Evolutionary conservation across 768 basidiomycete genomes (phyloP).

Genomic region (Termitomyces sp.): DNA sequence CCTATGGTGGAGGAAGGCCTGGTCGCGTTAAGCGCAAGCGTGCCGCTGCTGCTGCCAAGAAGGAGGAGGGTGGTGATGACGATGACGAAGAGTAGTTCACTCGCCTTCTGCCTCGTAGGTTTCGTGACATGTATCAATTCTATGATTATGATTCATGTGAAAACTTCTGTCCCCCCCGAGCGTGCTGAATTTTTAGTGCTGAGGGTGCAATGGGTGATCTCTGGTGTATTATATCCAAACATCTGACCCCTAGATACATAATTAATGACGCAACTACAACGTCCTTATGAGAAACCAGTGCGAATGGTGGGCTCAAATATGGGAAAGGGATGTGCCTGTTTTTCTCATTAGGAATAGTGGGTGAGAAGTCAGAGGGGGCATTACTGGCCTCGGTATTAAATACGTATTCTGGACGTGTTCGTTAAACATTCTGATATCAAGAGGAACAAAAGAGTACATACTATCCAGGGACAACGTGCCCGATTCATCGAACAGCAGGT

Average conservation of each 20-base stretch:
- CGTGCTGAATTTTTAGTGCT: not conserved
- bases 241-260: not conserved
- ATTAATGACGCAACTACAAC: not conserved
- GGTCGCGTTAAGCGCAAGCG: slow-evolving; percentile 99
- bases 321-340: slow-evolving; percentile 29
- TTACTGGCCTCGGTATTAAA: slow-evolving; percentile 82
- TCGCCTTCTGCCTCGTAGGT: slow-evolving; percentile 2
- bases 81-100: slow-evolving; percentile 79
- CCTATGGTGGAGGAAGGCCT: slow-evolving; percentile 90
- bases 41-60: slow-evolving; percentile 86
- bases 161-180: not conserved
- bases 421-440: not conserved
- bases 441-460: slow-evolving; percentile 30
- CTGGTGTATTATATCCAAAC: not conserved
- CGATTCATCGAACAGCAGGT: slow-evolving; percentile 75
- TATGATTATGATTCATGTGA: slow-evolving; percentile 19
- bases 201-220: not conserved
- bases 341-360: not conserved
- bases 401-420: slow-evolving; percentile 54
- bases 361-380: not conserved
- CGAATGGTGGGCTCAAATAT: slow-evolving; percentile 24
- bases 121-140: slow-evolving; percentile 12
- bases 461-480: slow-evolving; percentile 66
- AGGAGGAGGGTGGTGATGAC: slow-evolving; percentile 83
- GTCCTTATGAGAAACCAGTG: slow-evolving; percentile 21